Percentiles rank a stretch among this genome's conserved stretches.
These are phyloP conservation scores for Pluteus cervinus DNA, from an alignment of 768 basidiomycete species.

Conservation along the genomic window DNA sequence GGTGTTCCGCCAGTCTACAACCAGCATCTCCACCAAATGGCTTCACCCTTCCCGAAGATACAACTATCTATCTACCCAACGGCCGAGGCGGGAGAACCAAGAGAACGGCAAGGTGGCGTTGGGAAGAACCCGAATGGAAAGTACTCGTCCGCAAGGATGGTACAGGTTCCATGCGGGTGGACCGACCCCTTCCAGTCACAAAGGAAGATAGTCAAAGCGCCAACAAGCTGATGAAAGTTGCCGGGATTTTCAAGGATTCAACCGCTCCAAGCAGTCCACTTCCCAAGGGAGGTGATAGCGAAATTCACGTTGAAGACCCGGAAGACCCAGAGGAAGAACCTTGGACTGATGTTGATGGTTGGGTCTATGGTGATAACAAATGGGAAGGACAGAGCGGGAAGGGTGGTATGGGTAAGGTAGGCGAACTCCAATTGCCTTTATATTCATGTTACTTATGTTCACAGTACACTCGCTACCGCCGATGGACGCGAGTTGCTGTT, in stretches of 20 bases:
- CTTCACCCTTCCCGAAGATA: constrained; percentile 60
- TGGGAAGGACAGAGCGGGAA: constrained; percentile 77
- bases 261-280: constrained; percentile 13
- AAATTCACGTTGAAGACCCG: constrained; percentile 21
- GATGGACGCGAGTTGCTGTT: constrained; percentile 83
- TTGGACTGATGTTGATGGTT: constrained; percentile 79
- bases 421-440: constrained; percentile 3
- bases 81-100: constrained; percentile 46
- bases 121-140: constrained; percentile 91
- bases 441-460: constrained; percentile 2
- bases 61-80: constrained; percentile 49
- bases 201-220: constrained; percentile 38
- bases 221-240: constrained; percentile 48
- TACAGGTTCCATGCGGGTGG: constrained; percentile 45
- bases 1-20: constrained; percentile 57
- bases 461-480: constrained; percentile 77
- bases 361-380: constrained; percentile 94
- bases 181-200: constrained; percentile 49
- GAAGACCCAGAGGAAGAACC: constrained; percentile 42
- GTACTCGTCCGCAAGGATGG: constrained; percentile 61
- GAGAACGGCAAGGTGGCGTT: constrained; percentile 77
- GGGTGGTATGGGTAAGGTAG: constrained; percentile 82
- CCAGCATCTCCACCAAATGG: constrained; percentile 67
- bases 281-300: no score
- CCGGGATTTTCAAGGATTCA: constrained; percentile 40